phyloP scores from a whole-genome alignment of 2,329 filamentous ascomycete species.

The Ophiocordyceps camponoti-leonardi region DNA sequence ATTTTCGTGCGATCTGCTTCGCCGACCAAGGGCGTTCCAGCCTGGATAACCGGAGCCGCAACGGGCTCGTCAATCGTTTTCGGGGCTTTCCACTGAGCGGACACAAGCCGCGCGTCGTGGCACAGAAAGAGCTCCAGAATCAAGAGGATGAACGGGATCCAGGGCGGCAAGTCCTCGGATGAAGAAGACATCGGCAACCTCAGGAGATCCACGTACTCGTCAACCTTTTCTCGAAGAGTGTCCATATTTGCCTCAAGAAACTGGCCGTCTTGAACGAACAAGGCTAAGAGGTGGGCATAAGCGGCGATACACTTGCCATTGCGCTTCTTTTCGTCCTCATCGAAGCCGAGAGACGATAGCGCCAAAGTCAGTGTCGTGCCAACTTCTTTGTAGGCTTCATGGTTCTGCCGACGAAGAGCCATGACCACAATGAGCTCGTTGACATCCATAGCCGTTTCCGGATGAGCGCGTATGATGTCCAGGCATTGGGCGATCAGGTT shows the following conservation, averaged over 20 bases:
- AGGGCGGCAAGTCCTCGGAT: conserved; percentile 67
- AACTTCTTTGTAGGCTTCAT: conserved; percentile 50
- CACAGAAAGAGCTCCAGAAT: conserved; percentile 83
- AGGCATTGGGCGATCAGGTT: conserved; percentile 79
- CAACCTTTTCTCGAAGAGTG: conserved; percentile 60
- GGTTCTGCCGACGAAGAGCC: conserved; percentile 37
- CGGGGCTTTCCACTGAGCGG: conserved; percentile 52
- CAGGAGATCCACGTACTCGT: conserved; percentile 62
- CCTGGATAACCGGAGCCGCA: conserved; percentile 41
- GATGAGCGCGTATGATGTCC: conserved; percentile 76
- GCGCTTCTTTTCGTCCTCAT: conserved; percentile 48
- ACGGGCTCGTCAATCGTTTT: conserved; percentile 29
- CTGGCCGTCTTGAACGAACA: conserved; percentile 65
- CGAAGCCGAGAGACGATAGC: conserved; percentile 49
- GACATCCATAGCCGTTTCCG: conserved; percentile 78
- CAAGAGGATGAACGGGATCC: conserved; percentile 80
- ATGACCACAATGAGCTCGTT: conserved; percentile 70
- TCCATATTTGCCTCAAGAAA: conserved; percentile 68
- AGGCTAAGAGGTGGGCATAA: conserved; percentile 77
- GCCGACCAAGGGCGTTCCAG: conserved; percentile 36
- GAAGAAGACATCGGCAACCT: conserved; percentile 49
- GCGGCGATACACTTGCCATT: conserved; percentile 53
- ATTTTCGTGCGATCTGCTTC: conserved; percentile 51
- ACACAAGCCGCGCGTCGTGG: conserved; percentile 66
- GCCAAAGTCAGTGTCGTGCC: conserved; percentile 72